Percentiles rank a stretch among this genome's conserved stretches.
phyloP scores from a whole-genome alignment of 352 stramenopile species.

The Blastocystis sp. region DNA sequence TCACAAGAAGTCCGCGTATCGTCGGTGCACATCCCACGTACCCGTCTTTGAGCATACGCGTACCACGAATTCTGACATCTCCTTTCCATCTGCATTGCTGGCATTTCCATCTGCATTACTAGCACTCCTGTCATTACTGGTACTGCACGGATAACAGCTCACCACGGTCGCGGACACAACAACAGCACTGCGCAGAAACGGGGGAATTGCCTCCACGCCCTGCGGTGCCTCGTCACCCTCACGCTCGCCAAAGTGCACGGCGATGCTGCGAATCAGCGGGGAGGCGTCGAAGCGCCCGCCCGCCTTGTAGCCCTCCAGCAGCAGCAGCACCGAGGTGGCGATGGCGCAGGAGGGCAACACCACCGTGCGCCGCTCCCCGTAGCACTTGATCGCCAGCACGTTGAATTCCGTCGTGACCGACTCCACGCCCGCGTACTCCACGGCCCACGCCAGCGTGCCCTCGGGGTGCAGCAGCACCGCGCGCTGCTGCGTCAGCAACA shows the following conservation, averaged over 20 bases:
- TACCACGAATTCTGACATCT: too few species aligned
- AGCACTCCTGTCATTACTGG: too few species aligned
- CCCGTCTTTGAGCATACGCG: too few species aligned
- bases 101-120: too few species aligned
- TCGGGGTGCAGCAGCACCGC: background rate
- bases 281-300: background rate
- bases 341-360: slow-evolving; percentile 11
- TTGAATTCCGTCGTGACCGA: slow-evolving; percentile 11
- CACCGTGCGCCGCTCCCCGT: background rate
- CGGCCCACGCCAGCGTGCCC: background rate
- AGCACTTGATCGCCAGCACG: background rate
- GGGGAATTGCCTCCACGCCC: background rate
- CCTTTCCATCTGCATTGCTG: too few species aligned
- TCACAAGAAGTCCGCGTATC: too few species aligned
- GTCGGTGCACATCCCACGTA: too few species aligned
- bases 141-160: background rate
- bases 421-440: background rate
- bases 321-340: background rate
- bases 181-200: background rate
- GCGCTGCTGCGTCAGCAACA: background rate
- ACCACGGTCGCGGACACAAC: background rate
- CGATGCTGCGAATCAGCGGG: slow-evolving; percentile 11
- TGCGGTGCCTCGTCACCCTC: background rate
- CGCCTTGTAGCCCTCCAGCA: background rate
- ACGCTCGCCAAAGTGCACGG: slow-evolving; percentile 1